phyloP scores from a whole-genome alignment of 345 rosid genomes.

The Heritiera fomes region DNA sequence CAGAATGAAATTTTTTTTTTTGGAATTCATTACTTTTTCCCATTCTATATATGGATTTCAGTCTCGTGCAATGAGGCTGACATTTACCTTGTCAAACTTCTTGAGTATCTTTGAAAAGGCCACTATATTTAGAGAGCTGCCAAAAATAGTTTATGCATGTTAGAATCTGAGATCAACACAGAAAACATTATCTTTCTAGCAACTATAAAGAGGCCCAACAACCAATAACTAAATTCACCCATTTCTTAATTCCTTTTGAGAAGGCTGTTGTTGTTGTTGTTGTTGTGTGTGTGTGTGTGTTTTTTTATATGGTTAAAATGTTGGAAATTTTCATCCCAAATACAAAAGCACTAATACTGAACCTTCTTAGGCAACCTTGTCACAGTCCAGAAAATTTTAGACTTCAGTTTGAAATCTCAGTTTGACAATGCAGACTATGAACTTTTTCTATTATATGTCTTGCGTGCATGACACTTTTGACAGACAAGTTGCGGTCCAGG shows the following conservation, averaged over 20 bases:
- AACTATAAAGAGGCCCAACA: background rate
- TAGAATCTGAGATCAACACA: constrained; percentile 8
- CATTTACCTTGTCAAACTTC: constrained; percentile 89
- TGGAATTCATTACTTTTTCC: background rate
- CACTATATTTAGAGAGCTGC: constrained; percentile 84
- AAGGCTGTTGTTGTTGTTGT: background rate
- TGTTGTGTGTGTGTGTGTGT: background rate
- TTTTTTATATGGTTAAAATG: background rate
- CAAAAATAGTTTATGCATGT: constrained; percentile 22
- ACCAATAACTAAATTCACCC: background rate
- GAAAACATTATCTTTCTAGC: background rate
- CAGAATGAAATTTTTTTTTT: background rate
- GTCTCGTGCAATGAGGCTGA: constrained; percentile 10
- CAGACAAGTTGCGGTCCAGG: constrained; percentile 8
- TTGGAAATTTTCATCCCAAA: background rate
- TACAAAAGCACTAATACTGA: background rate
- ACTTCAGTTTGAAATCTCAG: background rate
- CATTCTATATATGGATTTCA: background rate
- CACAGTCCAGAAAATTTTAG: background rate
- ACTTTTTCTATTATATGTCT: too few species aligned
- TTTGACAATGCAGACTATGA: too few species aligned
- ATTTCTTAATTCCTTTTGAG: background rate
- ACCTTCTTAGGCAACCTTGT: background rate
- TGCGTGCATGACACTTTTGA: constrained; percentile 3
- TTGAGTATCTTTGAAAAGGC: constrained; percentile 89